Base-by-base conservation (phyloP, 2,329 filamentous ascomycete species). In the Aspergillus tanneri region DNA sequence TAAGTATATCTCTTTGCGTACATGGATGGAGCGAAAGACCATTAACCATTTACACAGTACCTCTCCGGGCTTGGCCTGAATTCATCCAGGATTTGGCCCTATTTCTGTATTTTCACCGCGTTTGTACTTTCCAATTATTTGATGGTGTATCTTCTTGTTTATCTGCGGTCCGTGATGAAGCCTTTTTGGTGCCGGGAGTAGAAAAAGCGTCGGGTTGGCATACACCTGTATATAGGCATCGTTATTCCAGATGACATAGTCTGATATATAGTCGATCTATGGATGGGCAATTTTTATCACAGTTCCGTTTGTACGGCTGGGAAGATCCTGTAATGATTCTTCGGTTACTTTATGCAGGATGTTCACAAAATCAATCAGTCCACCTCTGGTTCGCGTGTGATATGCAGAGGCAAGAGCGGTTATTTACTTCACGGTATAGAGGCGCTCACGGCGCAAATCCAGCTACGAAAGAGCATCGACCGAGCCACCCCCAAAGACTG, bases 81-180 rank as follows among this genome's bases (percentile, higher is more conserved):
- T n/a, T 52, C 57, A 18, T 65, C 64, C 2, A 66, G 66, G 27
- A 61, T 64, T 6, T 69, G 64, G 66, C 64, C 61, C 1, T 69
- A 67, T 38, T 62, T 68, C 37, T 64, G 63, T 11, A 69, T 68
- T 37, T 69, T 68, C 47, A 43, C 59, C 28, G 61, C 53, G 10
- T 69, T 68, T 44, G 63, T 63, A 12, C 43, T 68, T 30, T 55
- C 63, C 1, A 69, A 68, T 21, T 68, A 69, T 34, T 23, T 66
- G 24, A 67, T 68, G 60, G 57, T 69, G 7, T 68, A 67, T 49
- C 27, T 61, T 27, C 50, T 69, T 42, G 64, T 69, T 40, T 69
- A 67, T 39, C 11, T 68, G 30, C 56, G 61, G 24, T 67, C 64
- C 25, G 64, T 66, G 8, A 63, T 58, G 55, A 66, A 61, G 54